Evolutionary conservation across 805 yeast species (phyloP).

Genomic region (Saturnispora hagleri): DNA sequence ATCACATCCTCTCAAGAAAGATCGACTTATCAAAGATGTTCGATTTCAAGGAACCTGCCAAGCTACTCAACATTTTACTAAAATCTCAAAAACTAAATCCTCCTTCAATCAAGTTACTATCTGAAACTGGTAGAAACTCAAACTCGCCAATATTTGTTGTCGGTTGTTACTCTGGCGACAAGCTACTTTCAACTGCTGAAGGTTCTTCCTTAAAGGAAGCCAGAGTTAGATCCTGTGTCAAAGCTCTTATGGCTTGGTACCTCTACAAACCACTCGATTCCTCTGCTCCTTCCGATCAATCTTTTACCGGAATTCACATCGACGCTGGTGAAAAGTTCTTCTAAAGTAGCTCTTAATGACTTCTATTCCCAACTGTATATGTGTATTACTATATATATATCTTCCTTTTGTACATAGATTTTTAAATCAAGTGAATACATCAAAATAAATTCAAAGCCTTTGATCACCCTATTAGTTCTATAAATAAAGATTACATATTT

Average conservation of each 20-base stretch:
- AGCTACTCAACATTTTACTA: constrained; percentile 71
- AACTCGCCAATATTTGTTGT: constrained; percentile 80
- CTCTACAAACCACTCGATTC: constrained; percentile 72
- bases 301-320: constrained; percentile 29
- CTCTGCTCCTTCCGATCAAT: constrained; percentile 51
- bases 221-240: constrained; percentile 82
- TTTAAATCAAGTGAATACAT: no score
- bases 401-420: constrained; percentile 2
- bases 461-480: neutral
- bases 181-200: constrained; percentile 86
- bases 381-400: neutral
- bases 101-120: constrained; percentile 75
- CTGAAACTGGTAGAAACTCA: constrained; percentile 89
- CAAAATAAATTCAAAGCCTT: no score
- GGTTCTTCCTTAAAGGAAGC: constrained; percentile 89
- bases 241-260: constrained; percentile 86
- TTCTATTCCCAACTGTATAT: neutral
- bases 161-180: constrained; percentile 79
- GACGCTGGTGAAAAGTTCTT: constrained; percentile 31
- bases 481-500: neutral
- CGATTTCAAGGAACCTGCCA: constrained; percentile 74
- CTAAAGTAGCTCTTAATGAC: constrained; percentile 7
- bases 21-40: constrained; percentile 67
- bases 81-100: constrained; percentile 62
- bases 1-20: constrained; percentile 76